A percentile compares a stretch with the other conserved stretches of the same genome.
These are phyloP conservation scores for Vitis hybrid DNA, from an alignment of 177 flowering plant genomes.

Conservation along the genomic window DNA sequence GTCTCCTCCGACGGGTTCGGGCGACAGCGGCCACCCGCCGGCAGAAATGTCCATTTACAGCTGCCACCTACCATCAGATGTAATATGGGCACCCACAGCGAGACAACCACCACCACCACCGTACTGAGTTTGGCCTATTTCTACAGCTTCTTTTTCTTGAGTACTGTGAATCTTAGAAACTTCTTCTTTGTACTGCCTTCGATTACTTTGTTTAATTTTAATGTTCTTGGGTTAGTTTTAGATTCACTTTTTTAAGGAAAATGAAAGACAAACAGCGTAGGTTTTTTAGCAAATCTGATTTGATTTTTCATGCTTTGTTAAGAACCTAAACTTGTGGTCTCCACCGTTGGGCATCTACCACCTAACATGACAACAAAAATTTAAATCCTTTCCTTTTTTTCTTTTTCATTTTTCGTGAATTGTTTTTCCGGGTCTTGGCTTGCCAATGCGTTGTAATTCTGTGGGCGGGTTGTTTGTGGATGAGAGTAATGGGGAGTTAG, in stretches of 20 bases:
- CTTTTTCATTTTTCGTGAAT: no score
- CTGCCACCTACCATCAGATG: slow-evolving; percentile 59
- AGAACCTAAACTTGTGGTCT: no score
- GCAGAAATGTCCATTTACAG: slow-evolving; percentile 44
- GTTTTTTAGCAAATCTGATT: neutral
- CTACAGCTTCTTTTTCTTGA: neutral
- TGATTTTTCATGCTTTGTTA: no score
- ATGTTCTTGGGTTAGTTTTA: neutral
- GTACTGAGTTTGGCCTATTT: neutral
- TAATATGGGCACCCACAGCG: slow-evolving; percentile 79
- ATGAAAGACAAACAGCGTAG: slow-evolving; percentile 1
- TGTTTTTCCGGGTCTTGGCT: no score
- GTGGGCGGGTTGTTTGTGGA: no score
- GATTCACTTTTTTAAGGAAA: neutral
- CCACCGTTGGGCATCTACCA: no score
- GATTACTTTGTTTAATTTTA: neutral
- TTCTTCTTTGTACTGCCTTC: neutral
- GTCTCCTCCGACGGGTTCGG: slow-evolving; percentile 29
- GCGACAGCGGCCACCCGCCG: slow-evolving; percentile 20
- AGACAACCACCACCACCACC: slow-evolving; percentile 51
- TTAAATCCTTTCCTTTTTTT: no score
- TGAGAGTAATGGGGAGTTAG: neutral
- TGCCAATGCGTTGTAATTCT: no score
- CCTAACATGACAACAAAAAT: no score
- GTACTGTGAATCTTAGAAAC: neutral